Evolutionary conservation across 2,329 filamentous ascomycete species (phyloP).

Genomic region (Trichoderma sp.): DNA sequence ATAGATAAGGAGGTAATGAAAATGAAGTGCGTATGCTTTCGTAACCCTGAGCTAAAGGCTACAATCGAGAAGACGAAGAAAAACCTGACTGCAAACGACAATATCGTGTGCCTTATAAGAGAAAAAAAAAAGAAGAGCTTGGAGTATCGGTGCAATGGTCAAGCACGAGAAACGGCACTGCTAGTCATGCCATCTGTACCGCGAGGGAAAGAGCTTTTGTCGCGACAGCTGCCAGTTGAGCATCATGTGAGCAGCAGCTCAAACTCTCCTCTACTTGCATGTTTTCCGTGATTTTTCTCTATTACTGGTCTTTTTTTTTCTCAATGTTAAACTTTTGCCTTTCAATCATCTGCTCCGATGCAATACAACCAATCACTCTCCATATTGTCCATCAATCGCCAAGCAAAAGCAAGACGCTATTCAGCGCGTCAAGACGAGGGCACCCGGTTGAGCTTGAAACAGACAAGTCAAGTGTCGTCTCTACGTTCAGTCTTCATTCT

Average conservation of each 20-base stretch:
- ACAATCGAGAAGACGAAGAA: neutral
- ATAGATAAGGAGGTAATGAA: neutral
- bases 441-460: neutral
- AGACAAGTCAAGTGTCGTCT: neutral
- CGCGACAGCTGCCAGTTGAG: neutral
- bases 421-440: neutral
- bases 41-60: neutral
- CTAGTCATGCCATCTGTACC: neutral
- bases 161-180: neutral
- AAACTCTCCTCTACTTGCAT: neutral
- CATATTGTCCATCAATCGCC: neutral
- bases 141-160: neutral
- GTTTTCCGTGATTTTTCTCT: neutral
- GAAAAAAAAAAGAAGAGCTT: neutral
- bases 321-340: neutral
- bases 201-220: neutral
- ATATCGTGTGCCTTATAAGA: neutral
- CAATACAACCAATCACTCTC: no score
- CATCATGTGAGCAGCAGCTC: neutral
- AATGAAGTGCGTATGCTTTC: neutral
- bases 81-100: neutral
- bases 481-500: neutral
- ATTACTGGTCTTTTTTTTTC: neutral
- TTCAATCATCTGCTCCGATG: neutral
- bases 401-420: neutral